phyloP scores from a whole-genome alignment of 192 early-diverging fungal genomes.

The Rhizophagus clarus region DNA sequence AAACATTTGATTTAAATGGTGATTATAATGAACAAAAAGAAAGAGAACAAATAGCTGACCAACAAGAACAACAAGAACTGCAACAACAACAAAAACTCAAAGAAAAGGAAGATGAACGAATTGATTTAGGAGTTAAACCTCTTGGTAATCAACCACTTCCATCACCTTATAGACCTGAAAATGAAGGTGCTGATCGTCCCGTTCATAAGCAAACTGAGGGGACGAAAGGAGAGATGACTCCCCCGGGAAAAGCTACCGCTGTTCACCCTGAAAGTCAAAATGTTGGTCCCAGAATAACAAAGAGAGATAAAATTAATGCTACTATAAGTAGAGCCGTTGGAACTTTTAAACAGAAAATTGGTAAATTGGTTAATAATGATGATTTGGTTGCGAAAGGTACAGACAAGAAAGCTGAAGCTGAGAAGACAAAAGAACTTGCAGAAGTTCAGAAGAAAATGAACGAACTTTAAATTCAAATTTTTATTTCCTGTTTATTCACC shows the following conservation, averaged over 20 bases:
- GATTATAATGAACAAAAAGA: not conserved
- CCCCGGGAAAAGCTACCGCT: too few relatives aligned
- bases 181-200: not conserved
- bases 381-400: not conserved
- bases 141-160: not conserved
- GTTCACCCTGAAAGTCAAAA: not conserved
- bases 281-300: not conserved
- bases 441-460: not conserved
- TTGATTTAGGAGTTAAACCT: not conserved
- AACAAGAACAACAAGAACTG: not conserved
- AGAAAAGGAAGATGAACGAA: not conserved
- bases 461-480: not conserved
- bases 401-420: not conserved
- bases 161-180: not conserved
- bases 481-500: too few relatives aligned
- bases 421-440: not conserved
- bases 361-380: not conserved
- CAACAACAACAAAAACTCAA: not conserved
- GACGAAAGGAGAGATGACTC: not conserved
- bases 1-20: not conserved
- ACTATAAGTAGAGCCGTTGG: not conserved
- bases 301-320: not conserved
- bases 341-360: not conserved
- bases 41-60: not conserved
- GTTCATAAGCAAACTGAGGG: not conserved